A percentile compares a stretch with the other conserved stretches of the same genome.
Evolutionary conservation across 2,329 filamentous ascomycete genomes (phyloP).

Genomic region (Sarocladium oryzae): DNA sequence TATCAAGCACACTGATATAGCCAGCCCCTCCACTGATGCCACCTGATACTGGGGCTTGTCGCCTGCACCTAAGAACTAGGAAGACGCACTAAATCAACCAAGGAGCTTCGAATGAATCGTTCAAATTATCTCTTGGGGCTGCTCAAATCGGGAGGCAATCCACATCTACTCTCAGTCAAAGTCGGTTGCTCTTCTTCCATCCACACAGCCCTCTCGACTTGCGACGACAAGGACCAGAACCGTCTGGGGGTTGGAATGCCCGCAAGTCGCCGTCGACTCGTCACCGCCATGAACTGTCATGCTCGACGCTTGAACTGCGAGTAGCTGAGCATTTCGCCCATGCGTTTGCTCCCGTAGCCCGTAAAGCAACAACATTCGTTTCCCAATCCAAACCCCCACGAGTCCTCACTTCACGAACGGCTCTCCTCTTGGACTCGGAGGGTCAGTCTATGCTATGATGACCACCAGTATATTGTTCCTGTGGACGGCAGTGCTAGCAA

Average conservation of each 20-base stretch:
- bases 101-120: neutral
- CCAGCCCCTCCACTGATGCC: slow-evolving; percentile 6
- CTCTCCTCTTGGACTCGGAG: slow-evolving; percentile 9
- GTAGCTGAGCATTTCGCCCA: neutral
- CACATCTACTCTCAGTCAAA: no score
- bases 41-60: neutral
- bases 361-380: neutral
- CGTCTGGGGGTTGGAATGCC: no score
- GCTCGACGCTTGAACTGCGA: neutral
- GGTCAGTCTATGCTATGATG: neutral
- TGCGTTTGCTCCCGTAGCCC: neutral
- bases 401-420: slow-evolving; percentile 2
- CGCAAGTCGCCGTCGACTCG: no score
- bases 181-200: no score
- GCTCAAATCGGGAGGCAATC: neutral
- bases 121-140: neutral
- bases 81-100: neutral
- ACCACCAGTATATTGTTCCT: neutral
- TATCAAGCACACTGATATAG: slow-evolving; percentile 6
- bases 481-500: neutral
- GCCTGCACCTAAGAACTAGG: neutral
- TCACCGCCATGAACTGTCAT: neutral
- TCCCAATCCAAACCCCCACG: neutral
- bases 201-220: neutral
- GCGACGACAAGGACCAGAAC: no score